phyloP scores from a whole-genome alignment of 2,329 filamentous ascomycete species.

The Penicillium sp. region DNA sequence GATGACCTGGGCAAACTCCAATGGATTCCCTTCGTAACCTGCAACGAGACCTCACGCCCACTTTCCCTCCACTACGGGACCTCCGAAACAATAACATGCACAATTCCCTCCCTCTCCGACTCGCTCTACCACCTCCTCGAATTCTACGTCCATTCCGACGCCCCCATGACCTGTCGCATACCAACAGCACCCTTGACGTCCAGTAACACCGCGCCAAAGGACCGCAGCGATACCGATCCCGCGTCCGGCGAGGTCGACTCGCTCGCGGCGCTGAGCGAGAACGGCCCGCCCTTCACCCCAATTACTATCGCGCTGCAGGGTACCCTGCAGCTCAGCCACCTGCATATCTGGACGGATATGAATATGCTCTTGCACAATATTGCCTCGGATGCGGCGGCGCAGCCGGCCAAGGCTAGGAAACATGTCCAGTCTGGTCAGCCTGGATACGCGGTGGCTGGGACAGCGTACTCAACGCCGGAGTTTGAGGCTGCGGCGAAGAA shows the following conservation, averaged over 20 bases:
- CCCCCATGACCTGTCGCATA: slow-evolving; percentile 87
- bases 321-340: slow-evolving; percentile 83
- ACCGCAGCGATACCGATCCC: slow-evolving; percentile 40
- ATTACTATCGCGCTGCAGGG: slow-evolving; percentile 88
- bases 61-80: slow-evolving; percentile 87
- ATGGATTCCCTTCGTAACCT: slow-evolving; percentile 89
- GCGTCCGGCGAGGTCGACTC: slow-evolving; percentile 60
- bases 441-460: slow-evolving; percentile 83
- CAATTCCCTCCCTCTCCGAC: slow-evolving; percentile 59
- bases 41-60: slow-evolving; percentile 83
- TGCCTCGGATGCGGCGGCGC: slow-evolving; percentile 36
- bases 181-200: slow-evolving; percentile 71
- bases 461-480: slow-evolving; percentile 83
- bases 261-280: slow-evolving; percentile 31
- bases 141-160: slow-evolving; percentile 98
- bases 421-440: slow-evolving; percentile 47
- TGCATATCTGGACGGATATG: slow-evolving; percentile 87
- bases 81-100: slow-evolving; percentile 64
- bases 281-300: slow-evolving; percentile 64
- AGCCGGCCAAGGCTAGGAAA: slow-evolving; percentile 63
- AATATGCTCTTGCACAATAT: slow-evolving; percentile 80
- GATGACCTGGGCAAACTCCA: slow-evolving; percentile 80
- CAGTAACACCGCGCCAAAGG: slow-evolving; percentile 16
- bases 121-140: slow-evolving; percentile 64
- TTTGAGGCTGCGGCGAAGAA: slow-evolving; percentile 57